Percentiles rank a stretch among this genome's conserved stretches.
phyloP scores from a whole-genome alignment of 2,329 filamentous ascomycete genomes.

The Exserohilum rostratum region DNA sequence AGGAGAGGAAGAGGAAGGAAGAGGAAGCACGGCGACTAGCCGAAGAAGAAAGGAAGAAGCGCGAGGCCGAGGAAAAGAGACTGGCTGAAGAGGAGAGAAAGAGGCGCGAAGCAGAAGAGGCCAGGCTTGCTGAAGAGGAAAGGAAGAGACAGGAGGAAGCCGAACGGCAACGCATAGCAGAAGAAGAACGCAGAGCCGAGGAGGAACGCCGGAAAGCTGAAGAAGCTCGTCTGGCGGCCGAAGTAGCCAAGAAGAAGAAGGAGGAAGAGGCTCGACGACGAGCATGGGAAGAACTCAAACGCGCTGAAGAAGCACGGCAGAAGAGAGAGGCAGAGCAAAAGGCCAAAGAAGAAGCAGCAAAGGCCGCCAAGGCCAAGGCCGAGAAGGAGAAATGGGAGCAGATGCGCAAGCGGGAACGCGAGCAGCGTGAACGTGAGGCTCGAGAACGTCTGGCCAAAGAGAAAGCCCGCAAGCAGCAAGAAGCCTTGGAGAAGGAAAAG shows the following conservation, averaged over 20 bases:
- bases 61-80: constrained; percentile 37
- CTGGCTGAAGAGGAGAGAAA: constrained; percentile 16
- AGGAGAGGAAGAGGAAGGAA: constrained; percentile 47
- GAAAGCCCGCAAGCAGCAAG: constrained; percentile 48
- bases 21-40: constrained; percentile 56
- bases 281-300: constrained; percentile 47
- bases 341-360: constrained; percentile 56
- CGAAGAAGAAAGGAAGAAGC: constrained; percentile 43
- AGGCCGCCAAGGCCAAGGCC: constrained; percentile 52
- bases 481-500: constrained; percentile 49
- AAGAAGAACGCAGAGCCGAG: constrained; percentile 35
- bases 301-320: constrained; percentile 42
- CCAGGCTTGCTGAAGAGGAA: constrained; percentile 9
- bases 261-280: constrained; percentile 56
- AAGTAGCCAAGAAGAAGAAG: constrained; percentile 52
- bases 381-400: constrained; percentile 61
- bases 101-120: constrained; percentile 10
- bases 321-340: constrained; percentile 49
- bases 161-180: constrained; percentile 64
- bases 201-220: constrained; percentile 49
- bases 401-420: constrained; percentile 55
- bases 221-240: constrained; percentile 49
- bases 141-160: constrained; percentile 49
- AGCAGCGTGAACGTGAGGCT: constrained; percentile 56
- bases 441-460: constrained; percentile 54